A percentile compares a stretch with the other conserved stretches of the same genome.
These are phyloP conservation scores for Gossypium aridum DNA, from an alignment of 441 rosid genomes.

Conservation along the genomic window DNA sequence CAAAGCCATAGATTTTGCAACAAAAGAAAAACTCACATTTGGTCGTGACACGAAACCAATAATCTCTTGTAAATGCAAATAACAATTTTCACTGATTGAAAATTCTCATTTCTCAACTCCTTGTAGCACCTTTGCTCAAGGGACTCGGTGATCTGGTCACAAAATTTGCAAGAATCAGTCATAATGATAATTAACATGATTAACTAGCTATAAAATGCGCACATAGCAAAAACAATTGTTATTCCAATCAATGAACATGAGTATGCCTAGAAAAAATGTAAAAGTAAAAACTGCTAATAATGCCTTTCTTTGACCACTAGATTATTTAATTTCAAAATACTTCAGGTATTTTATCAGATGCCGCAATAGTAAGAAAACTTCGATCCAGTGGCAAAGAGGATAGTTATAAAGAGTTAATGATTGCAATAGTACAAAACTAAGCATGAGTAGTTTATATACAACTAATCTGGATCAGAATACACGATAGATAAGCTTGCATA, in stretches of 20 bases:
- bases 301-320: neutral
- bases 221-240: neutral
- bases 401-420: neutral
- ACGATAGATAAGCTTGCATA: neutral
- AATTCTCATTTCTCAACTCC: constrained; percentile 87
- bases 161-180: constrained; percentile 17
- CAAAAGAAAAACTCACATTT: constrained; percentile 58
- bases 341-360: neutral
- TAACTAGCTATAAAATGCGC: neutral
- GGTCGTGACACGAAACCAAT: constrained; percentile 75
- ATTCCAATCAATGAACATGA: neutral
- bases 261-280: neutral
- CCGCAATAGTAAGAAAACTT: neutral
- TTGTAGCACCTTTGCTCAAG: constrained; percentile 97
- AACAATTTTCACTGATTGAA: constrained; percentile 67
- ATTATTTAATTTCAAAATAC: neutral
- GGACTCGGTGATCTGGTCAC: constrained; percentile 63
- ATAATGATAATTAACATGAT: neutral
- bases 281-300: neutral
- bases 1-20: neutral
- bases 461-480: neutral
- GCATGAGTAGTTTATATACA: neutral
- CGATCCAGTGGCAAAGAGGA: neutral
- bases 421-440: neutral
- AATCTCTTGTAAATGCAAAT: constrained; percentile 85